Base-by-base conservation (phyloP, 2,329 filamentous ascomycete genomes). In the Grosmannia serpens region DNA sequence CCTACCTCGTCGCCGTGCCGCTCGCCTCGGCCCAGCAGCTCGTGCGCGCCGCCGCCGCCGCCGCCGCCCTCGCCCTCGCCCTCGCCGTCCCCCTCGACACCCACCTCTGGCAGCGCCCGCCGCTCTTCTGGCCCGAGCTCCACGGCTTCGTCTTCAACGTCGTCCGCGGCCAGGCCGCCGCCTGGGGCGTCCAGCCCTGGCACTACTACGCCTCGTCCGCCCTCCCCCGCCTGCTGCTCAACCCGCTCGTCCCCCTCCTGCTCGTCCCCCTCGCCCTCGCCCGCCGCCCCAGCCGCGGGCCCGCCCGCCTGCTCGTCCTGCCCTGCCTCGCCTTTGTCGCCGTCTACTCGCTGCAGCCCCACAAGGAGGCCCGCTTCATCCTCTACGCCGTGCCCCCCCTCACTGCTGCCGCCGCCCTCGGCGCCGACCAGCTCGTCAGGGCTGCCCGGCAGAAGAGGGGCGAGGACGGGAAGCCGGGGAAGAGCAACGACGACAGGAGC, bases 361-460 rank as follows among this genome's bases (percentile, higher is more conserved):
- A 99, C 75, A 99, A 99, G 70, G 94, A 99, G 74, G 88, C 91
- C 70, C 88, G 94, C 22, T 99, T 99, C 76, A 86, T 99, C 65
- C 84, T 97, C 66, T 97, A 97, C 73, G 79, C 84, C 56, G 78
- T 95, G 27, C 94, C 94, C 0, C 79, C 86, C 0, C 75, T 97
- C 33, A 96, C 91, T 0, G 87, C 86, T 13, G 81, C 86, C 3
- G 86, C 90, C 0, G 85, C 89, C 3, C 77, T 89, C 5, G 86
- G 85, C 24, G 89, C 90, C 17, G 81, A 83, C 58, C 86, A 84
- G 70, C 74, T 95, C 63, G 88, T 81, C n/a, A 67, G 10, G 46
- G 27, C 11, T 13, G 74, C 6, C 91, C 90, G 68, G 50, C 26
- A 10, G 17, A 22, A 38, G 52, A 27, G 29, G 33, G 38, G 20